These are phyloP conservation scores for Fusarium graminum DNA, from an alignment of 2,329 filamentous ascomycete genomes.

Conservation along the genomic window DNA sequence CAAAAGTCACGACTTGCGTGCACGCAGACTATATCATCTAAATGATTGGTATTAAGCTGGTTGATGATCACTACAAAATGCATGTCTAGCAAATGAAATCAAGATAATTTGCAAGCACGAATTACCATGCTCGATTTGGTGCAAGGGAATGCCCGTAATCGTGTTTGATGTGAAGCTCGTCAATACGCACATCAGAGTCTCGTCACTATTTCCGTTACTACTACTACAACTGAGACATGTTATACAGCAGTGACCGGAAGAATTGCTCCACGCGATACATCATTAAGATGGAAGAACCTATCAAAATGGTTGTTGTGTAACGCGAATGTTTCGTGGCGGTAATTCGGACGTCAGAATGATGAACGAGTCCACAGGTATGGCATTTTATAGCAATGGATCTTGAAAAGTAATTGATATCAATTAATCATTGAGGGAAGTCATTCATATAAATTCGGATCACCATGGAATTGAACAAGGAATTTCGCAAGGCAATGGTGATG, in stretches of 20 bases:
- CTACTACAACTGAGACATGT: neutral
- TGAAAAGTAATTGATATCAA: neutral
- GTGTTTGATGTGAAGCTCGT: neutral
- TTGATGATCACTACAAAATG: neutral
- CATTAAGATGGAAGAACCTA: neutral
- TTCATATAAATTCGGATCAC: neutral
- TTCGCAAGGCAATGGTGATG: too few relatives aligned
- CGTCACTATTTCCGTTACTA: conserved; percentile 24
- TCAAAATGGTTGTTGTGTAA: neutral
- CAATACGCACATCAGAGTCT: conserved; percentile 7
- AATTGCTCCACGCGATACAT: conserved; percentile 8
- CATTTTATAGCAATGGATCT: neutral
- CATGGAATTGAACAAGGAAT: neutral
- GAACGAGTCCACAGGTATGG: neutral
- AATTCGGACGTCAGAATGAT: conserved; percentile 25
- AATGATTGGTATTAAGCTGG: neutral
- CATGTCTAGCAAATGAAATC: neutral
- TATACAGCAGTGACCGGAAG: neutral
- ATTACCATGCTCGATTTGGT: accelerated
- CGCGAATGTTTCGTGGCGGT: neutral
- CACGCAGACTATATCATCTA: neutral
- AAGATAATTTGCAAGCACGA: neutral
- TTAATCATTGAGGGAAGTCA: neutral
- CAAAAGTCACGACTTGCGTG: neutral
- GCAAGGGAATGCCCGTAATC: neutral